Conservation (phyloP, 441 rosid species). For the Eutrema salsugineum region DNA sequence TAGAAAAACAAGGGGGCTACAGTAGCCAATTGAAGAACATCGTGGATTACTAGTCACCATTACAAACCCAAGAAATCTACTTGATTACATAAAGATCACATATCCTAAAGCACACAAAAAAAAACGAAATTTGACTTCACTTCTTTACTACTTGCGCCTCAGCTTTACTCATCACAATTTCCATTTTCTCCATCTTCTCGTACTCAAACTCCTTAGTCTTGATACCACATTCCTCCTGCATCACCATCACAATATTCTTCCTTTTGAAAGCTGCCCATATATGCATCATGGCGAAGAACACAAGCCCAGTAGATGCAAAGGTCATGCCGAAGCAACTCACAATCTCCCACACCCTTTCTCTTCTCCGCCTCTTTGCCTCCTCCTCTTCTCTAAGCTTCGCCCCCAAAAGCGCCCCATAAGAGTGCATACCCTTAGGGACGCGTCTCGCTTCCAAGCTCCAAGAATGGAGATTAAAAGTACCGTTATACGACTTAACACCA, state of each 20-base stretch:
- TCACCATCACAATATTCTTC: conserved; percentile 44
- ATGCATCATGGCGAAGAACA: conserved; percentile 54
- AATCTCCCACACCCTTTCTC: conserved; percentile 44
- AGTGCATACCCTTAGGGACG: conserved; percentile 55
- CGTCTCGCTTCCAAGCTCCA: conserved; percentile 63
- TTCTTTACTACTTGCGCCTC: not conserved
- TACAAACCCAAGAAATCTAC: conserved; percentile 34
- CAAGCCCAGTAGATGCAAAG: conserved; percentile 40
- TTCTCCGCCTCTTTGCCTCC: conserved; percentile 37
- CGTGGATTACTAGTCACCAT: conserved; percentile 14
- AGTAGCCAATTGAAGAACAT: conserved; percentile 3
- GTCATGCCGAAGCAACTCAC: conserved; percentile 35
- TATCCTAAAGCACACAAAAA: not conserved
- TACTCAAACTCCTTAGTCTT: conserved; percentile 26
- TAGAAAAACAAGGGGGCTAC: not conserved
- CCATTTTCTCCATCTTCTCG: conserved; percentile 34
- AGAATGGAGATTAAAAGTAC: conserved; percentile 45
- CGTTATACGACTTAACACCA: conserved; percentile 59
- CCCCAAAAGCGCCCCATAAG: conserved; percentile 35
- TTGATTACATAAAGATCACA: conserved; percentile 32
- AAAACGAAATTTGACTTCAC: conserved; percentile 2
- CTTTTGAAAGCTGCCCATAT: conserved; percentile 59
- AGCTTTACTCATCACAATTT: conserved; percentile 15
- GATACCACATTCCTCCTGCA: conserved; percentile 52
- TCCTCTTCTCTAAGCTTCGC: conserved; percentile 28